These are phyloP conservation scores for Hymenoscyphus fructigenus DNA, from an alignment of 2,329 filamentous ascomycete species.

Conservation along the genomic window DNA sequence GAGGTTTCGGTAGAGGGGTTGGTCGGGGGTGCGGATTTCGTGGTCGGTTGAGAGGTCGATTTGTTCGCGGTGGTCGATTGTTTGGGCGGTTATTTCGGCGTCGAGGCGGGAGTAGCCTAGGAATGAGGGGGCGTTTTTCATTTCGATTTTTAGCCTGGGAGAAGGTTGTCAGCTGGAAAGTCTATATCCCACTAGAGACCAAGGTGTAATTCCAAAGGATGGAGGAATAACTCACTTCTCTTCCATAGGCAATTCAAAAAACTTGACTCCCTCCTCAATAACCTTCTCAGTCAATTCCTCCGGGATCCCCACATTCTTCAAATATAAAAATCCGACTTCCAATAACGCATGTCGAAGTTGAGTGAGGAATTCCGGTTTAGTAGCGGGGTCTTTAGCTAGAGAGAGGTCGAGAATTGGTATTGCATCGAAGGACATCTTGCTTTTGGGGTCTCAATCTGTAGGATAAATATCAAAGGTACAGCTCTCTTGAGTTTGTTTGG, in stretches of 20 bases:
- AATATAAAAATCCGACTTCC: conserved; percentile 85
- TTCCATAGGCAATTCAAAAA: conserved; percentile 73
- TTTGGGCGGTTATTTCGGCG: conserved; percentile 70
- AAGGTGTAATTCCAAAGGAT: neutral
- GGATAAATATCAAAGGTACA: neutral
- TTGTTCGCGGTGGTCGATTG: conserved; percentile 79
- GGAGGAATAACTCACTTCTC: conserved; percentile 60
- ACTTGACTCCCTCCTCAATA: conserved; percentile 64
- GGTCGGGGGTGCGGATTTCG: conserved; percentile 56
- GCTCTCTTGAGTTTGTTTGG: neutral
- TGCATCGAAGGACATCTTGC: conserved; percentile 56
- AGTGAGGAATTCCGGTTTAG: conserved; percentile 70
- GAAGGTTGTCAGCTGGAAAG: neutral
- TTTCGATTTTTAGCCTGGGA: conserved; percentile 62
- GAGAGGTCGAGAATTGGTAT: conserved; percentile 79
- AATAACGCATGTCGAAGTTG: conserved; percentile 74
- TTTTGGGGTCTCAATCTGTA: neutral
- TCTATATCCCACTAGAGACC: neutral
- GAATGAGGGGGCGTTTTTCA: conserved; percentile 73
- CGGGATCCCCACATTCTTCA: conserved; percentile 75
- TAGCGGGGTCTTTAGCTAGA: conserved; percentile 58
- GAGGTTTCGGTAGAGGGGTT: conserved; percentile 73
- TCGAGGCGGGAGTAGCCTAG: conserved; percentile 67
- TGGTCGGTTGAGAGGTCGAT: conserved; percentile 84
- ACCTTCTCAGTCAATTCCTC: conserved; percentile 64